A percentile compares a stretch with the other conserved stretches of the same genome.
Evolutionary conservation across 2,329 filamentous ascomycete species (phyloP).

Genomic region (Exophiala xenobiotica): DNA sequence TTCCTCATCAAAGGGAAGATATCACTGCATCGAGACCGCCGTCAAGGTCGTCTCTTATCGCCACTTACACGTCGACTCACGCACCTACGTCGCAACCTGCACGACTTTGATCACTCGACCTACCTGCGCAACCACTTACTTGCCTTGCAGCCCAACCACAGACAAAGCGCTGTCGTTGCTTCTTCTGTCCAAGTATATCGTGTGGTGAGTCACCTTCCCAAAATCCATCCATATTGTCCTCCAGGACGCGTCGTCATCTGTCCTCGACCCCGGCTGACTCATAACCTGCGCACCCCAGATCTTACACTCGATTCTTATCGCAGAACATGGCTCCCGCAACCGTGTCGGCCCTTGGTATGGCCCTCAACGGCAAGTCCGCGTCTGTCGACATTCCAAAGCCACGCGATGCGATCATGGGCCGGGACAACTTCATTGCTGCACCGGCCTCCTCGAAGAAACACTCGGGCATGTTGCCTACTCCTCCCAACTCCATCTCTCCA

Average conservation of each 20-base stretch:
- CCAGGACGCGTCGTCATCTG: conserved; percentile 13
- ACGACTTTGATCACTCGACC: conserved; percentile 16
- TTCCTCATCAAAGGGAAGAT: conserved; percentile 31
- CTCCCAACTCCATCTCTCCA: conserved; percentile 93
- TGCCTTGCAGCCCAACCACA: conserved; percentile 15
- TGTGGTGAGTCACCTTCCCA: conserved; percentile 23
- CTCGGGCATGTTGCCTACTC: conserved; percentile 67
- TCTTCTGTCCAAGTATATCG: conserved; percentile 12
- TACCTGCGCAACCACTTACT: conserved; percentile 13
- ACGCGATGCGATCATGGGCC: conserved; percentile 38
- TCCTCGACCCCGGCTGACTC: conserved; percentile 24
- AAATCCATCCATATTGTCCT: conserved; percentile 1
- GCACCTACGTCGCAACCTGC: conserved; percentile 10
- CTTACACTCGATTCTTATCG: conserved; percentile 18
- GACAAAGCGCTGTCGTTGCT: conserved; percentile 14
- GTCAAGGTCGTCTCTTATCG: conserved; percentile 27
- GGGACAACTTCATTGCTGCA: conserved; percentile 39
- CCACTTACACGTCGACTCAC: conserved; percentile 13
- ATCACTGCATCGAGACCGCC: conserved; percentile 26
- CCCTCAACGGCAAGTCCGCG: conserved; percentile 51
- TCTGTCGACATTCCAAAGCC: conserved; percentile 51
- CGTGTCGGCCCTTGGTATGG: conserved; percentile 50
- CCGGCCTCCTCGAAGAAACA: conserved; percentile 28
- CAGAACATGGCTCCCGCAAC: conserved; percentile 46
- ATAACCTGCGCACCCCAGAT: conserved; percentile 11